A percentile compares a stretch with the other conserved stretches of the same genome.
Evolutionary conservation across 176 grass and related monocot genomes (phyloP).

Genomic region (Cocos nucifera): DNA sequence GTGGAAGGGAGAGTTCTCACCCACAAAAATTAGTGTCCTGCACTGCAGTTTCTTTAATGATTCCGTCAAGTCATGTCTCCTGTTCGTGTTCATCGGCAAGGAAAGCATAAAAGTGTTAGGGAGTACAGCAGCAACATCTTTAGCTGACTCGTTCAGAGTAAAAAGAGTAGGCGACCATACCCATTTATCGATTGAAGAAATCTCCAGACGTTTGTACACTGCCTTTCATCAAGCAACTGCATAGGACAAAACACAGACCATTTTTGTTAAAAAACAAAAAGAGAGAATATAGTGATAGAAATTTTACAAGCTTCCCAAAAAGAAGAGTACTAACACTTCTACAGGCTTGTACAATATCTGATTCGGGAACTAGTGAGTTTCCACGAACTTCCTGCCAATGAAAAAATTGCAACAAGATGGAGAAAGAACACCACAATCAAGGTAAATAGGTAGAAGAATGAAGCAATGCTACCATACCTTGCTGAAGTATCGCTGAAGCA

Average conservation of each 20-base stretch:
- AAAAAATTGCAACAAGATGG: neutral
- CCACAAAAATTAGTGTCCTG: conserved; percentile 83
- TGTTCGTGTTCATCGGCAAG: conserved; percentile 3
- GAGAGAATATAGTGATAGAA: neutral
- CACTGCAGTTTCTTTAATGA: conserved; percentile 75
- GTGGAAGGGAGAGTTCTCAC: conserved; percentile 77
- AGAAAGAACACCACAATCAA: no score
- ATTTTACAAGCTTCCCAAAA: neutral
- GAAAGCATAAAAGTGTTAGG: neutral
- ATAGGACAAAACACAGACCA: neutral
- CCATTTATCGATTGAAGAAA: conserved; percentile 77
- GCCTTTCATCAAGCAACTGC: conserved; percentile 85
- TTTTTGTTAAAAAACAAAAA: neutral
- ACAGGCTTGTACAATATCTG: conserved; percentile 89
- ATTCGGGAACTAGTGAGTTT: conserved; percentile 67
- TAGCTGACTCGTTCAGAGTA: no score
- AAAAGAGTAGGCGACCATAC: conserved; percentile 18
- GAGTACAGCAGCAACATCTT: no score
- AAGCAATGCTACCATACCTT: conserved; percentile 35
- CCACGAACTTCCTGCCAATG: conserved; percentile 70
- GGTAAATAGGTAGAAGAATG: conserved; percentile 2
- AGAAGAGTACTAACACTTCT: conserved; percentile 64
- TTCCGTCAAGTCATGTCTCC: conserved; percentile 71
- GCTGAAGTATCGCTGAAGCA: conserved; percentile 96
- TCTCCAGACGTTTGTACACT: conserved; percentile 69